phyloP scores from a whole-genome alignment of 805 yeast genomes.

The Candida alai region DNA sequence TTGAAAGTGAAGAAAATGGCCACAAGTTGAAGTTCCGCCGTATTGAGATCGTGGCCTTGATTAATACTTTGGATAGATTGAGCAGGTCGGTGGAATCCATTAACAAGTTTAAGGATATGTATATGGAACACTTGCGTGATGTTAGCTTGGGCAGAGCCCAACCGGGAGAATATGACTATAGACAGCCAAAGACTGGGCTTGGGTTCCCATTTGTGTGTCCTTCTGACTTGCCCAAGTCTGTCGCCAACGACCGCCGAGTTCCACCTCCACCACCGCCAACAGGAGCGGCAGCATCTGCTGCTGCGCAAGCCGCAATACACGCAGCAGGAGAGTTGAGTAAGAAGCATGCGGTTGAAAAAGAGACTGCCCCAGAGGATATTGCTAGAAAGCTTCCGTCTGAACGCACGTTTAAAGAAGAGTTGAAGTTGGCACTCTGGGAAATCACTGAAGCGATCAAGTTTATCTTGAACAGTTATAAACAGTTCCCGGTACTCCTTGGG shows the following conservation, averaged over 20 bases:
- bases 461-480: slow-evolving; percentile 59
- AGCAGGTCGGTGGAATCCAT: slow-evolving; percentile 80
- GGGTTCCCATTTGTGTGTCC: slow-evolving; percentile 33
- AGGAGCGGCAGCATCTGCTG: neutral
- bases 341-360: slow-evolving; percentile 3
- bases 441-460: slow-evolving; percentile 61
- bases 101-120: slow-evolving; percentile 61
- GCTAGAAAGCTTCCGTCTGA: slow-evolving; percentile 5
- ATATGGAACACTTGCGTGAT: slow-evolving; percentile 38
- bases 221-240: neutral
- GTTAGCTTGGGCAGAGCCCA: slow-evolving; percentile 35
- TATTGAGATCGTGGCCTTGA: slow-evolving; percentile 82
- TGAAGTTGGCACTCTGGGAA: slow-evolving; percentile 47
- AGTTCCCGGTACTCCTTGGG: slow-evolving; percentile 64
- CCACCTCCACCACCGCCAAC: neutral
- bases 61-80: slow-evolving; percentile 89
- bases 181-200: slow-evolving; percentile 21
- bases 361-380: slow-evolving; percentile 5
- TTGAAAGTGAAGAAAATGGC: slow-evolving; percentile 61
- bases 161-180: slow-evolving; percentile 39
- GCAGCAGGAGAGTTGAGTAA: neutral
- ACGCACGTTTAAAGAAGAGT: slow-evolving; percentile 35
- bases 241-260: neutral
- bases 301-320: neutral
- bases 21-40: slow-evolving; percentile 61